phyloP scores from a whole-genome alignment of 768 basidiomycete genomes.

The Hemileccinum rubropunctum region DNA sequence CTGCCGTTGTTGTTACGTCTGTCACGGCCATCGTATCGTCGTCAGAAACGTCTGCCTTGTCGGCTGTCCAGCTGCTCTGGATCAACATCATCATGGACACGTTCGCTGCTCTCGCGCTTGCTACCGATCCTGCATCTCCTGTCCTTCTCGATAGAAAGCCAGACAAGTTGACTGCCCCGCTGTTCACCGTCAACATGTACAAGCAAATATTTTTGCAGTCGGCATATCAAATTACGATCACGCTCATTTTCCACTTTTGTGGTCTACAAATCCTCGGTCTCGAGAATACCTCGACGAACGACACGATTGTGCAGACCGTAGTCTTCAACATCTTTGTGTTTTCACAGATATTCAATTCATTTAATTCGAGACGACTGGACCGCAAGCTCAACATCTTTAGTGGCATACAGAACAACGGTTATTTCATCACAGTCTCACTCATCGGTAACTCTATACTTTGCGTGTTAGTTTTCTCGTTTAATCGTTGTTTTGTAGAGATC shows the following conservation, averaged over 20 bases:
- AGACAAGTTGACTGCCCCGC: slow-evolving; percentile 81
- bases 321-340: slow-evolving; percentile 99
- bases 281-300: slow-evolving; percentile 31
- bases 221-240: slow-evolving; percentile 77
- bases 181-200: slow-evolving; percentile 94
- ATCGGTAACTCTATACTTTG: slow-evolving; percentile 57
- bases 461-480: slow-evolving; percentile 2
- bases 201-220: slow-evolving; percentile 95
- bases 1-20: slow-evolving; percentile 92
- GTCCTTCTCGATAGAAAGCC: slow-evolving; percentile 84
- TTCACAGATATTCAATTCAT: slow-evolving; percentile 93
- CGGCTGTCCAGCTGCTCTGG: slow-evolving; percentile 96
- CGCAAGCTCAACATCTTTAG: slow-evolving; percentile 85
- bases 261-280: slow-evolving; percentile 71
- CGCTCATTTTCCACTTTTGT: slow-evolving; percentile 86
- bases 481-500: slow-evolving; percentile 56
- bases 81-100: slow-evolving; percentile 99
- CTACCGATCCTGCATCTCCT: slow-evolving; percentile 90
- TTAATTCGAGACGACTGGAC: slow-evolving; percentile 89
- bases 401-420: slow-evolving; percentile 74
- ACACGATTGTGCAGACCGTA: slow-evolving; percentile 68
- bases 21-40: slow-evolving; percentile 81
- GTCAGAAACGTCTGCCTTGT: slow-evolving; percentile 79
- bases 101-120: slow-evolving; percentile 95
- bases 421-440: slow-evolving; percentile 80